These are phyloP conservation scores for Xylariaceae sp. DNA, from an alignment of 2,329 filamentous ascomycete genomes.

Conservation along the genomic window DNA sequence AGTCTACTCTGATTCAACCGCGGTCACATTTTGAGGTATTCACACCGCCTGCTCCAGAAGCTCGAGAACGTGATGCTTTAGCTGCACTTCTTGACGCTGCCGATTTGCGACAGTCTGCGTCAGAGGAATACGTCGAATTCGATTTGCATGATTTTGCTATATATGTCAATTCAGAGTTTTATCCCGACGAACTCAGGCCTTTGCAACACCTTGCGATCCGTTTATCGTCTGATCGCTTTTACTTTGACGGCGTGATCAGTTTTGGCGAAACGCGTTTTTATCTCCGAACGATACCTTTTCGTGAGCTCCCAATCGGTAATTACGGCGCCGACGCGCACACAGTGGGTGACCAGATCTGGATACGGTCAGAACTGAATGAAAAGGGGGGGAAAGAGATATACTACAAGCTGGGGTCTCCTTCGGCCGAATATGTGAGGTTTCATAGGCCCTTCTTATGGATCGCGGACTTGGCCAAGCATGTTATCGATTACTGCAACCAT, in stretches of 20 bases:
- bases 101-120: conserved; percentile 15
- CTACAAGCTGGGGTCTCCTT: conserved; percentile 63
- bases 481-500: conserved; percentile 64
- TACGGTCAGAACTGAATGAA: conserved; percentile 56
- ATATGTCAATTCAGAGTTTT: conserved; percentile 47
- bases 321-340: conserved; percentile 56
- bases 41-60: conserved; percentile 25
- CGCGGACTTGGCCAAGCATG: conserved; percentile 69
- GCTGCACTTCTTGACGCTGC: conserved; percentile 32
- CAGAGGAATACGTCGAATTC: conserved; percentile 48
- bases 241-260: conserved; percentile 64
- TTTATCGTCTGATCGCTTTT: conserved; percentile 42
- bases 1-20: conserved; percentile 27
- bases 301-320: conserved; percentile 64
- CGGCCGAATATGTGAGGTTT: conserved; percentile 64
- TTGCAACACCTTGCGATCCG: conserved; percentile 55
- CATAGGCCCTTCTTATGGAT: conserved; percentile 70
- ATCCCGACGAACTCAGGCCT: conserved; percentile 55
- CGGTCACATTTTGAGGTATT: conserved; percentile 34
- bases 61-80: conserved; percentile 39
- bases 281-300: conserved; percentile 60
- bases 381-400: conserved; percentile 52
- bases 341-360: conserved; percentile 61
- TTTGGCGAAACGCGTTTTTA: conserved; percentile 48
- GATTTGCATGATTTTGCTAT: conserved; percentile 61